Evolutionary conservation across 2,329 filamentous ascomycete genomes (phyloP).

Genomic region (Alternaria burnsii): DNA sequence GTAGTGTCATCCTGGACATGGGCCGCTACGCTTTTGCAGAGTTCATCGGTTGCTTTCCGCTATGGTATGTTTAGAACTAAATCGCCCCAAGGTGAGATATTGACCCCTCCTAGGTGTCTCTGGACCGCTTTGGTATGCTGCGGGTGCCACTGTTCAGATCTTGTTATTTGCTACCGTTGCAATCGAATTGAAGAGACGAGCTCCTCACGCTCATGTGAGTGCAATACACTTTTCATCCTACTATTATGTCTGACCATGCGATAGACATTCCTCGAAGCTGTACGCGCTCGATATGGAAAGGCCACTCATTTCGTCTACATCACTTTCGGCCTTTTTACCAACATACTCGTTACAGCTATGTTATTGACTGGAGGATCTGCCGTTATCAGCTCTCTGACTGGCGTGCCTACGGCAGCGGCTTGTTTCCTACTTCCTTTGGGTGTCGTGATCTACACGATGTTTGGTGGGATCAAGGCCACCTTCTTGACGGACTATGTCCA

Average conservation of each 20-base stretch:
- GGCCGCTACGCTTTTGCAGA: slow-evolving; percentile 43
- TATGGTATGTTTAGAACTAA: slow-evolving; percentile 31
- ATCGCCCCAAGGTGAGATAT: not conserved
- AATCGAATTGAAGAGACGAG: slow-evolving; percentile 46
- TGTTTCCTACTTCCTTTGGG: slow-evolving; percentile 84
- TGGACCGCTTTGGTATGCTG: slow-evolving; percentile 46
- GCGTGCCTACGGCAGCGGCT: slow-evolving; percentile 78
- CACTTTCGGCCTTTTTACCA: slow-evolving; percentile 79
- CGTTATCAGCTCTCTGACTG: slow-evolving; percentile 62
- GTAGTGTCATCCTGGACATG: slow-evolving; percentile 44
- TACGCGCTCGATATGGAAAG: slow-evolving; percentile 81
- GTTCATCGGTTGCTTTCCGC: slow-evolving; percentile 43
- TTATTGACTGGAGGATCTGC: slow-evolving; percentile 83
- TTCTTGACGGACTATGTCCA: slow-evolving; percentile 85
- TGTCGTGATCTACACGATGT: slow-evolving; percentile 80
- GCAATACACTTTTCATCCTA: accelerated
- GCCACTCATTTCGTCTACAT: slow-evolving; percentile 80
- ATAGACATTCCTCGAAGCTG: slow-evolving; percentile 83
- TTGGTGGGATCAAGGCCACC: slow-evolving; percentile 74
- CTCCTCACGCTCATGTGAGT: slow-evolving; percentile 43
- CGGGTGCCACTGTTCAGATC: slow-evolving; percentile 46
- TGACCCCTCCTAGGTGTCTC: slow-evolving; percentile 32
- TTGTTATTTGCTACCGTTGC: slow-evolving; percentile 41
- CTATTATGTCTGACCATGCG: slow-evolving; percentile 40
- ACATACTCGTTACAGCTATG: slow-evolving; percentile 91